These are phyloP conservation scores for Tulasnella sp. DNA, from an alignment of 768 basidiomycete genomes.

Conservation along the genomic window DNA sequence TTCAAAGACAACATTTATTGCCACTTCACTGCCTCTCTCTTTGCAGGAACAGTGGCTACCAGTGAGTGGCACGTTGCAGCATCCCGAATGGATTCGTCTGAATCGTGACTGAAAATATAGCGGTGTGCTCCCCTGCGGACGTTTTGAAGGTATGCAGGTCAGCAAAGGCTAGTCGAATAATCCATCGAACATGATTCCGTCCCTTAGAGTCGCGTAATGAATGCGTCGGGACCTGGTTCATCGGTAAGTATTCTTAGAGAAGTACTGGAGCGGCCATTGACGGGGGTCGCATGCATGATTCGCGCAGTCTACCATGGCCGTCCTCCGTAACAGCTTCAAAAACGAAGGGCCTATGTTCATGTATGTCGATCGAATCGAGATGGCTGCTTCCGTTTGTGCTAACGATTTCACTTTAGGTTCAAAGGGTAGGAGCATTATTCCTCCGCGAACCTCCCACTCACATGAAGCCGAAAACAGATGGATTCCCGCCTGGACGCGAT, in stretches of 20 bases:
- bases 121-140: conserved; percentile 84
- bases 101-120: conserved; percentile 1
- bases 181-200: not conserved
- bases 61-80: conserved; percentile 35
- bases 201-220: conserved; percentile 76
- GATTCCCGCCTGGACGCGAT: conserved; percentile 80
- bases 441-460: not conserved
- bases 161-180: not conserved
- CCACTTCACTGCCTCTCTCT: conserved; percentile 84
- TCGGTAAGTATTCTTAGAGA: conserved; percentile 45
- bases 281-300: not conserved
- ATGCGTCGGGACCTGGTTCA: conserved; percentile 76
- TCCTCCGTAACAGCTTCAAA: conserved; percentile 62
- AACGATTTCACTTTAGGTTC: conserved; percentile 40
- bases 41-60: conserved; percentile 86
- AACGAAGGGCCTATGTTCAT: conserved; percentile 83
- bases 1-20: conserved; percentile 78
- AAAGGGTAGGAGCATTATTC: conserved; percentile 51
- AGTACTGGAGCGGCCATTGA: not conserved
- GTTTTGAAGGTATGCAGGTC: conserved; percentile 60
- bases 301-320: conserved; percentile 60
- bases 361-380: conserved; percentile 31
- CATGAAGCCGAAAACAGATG: conserved; percentile 41
- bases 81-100: not conserved
- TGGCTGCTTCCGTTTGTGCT: not conserved